Conservation (phyloP, 257 asterid genomes). For the Solanum commersonii region DNA sequence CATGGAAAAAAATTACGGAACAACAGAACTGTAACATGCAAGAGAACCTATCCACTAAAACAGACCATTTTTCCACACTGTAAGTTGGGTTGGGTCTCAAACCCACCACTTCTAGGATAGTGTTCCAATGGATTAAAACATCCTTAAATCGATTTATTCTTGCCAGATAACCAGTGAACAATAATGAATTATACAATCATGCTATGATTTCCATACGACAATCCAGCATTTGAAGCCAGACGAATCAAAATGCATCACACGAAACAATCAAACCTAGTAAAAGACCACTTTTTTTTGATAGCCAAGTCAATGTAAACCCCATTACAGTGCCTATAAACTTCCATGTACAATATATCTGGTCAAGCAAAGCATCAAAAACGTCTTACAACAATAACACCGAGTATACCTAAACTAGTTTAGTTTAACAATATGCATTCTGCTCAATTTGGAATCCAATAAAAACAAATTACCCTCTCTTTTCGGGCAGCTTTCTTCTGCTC, state of each 20-base stretch:
- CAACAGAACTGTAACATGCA: not conserved
- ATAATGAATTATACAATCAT: not conserved
- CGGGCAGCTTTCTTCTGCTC: conserved; percentile 92
- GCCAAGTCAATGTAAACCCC: not conserved
- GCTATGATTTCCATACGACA: not conserved
- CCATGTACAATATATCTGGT: not conserved
- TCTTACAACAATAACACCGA: not conserved
- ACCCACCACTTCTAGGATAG: not conserved
- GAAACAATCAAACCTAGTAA: not conserved
- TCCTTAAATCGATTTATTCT: not conserved
- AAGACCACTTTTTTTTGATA: not conserved
- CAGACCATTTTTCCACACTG: not conserved
- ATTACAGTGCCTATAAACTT: not conserved
- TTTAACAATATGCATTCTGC: not conserved
- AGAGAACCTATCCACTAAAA: not conserved
- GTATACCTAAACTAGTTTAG: not conserved
- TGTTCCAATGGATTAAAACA: not conserved
- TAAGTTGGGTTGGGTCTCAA: not conserved
- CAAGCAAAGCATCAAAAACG: not conserved
- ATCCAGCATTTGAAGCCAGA: not conserved
- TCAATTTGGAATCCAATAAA: not conserved
- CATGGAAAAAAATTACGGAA: not conserved
- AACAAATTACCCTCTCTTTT: conserved; percentile 61
- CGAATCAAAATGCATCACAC: not conserved
- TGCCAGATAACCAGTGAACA: not conserved